phyloP scores from a whole-genome alignment of 768 basidiomycete genomes.

The Boletus reticulatus region DNA sequence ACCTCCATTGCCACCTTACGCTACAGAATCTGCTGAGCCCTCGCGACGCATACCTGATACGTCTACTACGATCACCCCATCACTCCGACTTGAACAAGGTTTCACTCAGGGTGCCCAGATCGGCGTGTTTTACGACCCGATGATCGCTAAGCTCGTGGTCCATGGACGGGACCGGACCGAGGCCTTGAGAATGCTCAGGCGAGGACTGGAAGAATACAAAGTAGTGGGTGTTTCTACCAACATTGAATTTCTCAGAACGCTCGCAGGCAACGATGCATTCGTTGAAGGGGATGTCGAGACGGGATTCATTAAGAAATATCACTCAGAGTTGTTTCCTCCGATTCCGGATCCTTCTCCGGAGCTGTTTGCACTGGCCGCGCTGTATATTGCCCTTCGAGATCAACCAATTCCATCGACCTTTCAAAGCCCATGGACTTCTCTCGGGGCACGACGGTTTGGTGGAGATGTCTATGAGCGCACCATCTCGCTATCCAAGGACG shows the following conservation, averaged over 20 bases:
- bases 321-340: conserved; percentile 75
- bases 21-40: conserved; percentile 21
- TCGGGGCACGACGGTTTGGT: conserved; percentile 76
- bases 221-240: conserved; percentile 93
- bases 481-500: conserved; percentile 61
- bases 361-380: conserved; percentile 73
- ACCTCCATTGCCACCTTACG: conserved; percentile 36
- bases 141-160: conserved; percentile 91
- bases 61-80: conserved; percentile 41
- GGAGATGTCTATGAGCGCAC: conserved; percentile 65
- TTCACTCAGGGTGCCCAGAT: conserved; percentile 78
- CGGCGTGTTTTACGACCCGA: conserved; percentile 87
- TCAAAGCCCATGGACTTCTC: conserved; percentile 64
- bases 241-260: conserved; percentile 77
- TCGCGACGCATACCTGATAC: conserved; percentile 22
- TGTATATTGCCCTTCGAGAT: conserved; percentile 72
- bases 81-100: conserved; percentile 87
- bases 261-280: conserved; percentile 79
- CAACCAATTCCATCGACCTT: conserved; percentile 32
- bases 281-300: conserved; percentile 82
- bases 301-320: conserved; percentile 92
- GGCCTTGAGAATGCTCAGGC: conserved; percentile 75
- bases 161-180: conserved; percentile 83
- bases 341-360: conserved; percentile 55
- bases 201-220: conserved; percentile 83